Base-by-base conservation (phyloP, 1,139 yeast species). In the Fermentozyma sake region DNA sequence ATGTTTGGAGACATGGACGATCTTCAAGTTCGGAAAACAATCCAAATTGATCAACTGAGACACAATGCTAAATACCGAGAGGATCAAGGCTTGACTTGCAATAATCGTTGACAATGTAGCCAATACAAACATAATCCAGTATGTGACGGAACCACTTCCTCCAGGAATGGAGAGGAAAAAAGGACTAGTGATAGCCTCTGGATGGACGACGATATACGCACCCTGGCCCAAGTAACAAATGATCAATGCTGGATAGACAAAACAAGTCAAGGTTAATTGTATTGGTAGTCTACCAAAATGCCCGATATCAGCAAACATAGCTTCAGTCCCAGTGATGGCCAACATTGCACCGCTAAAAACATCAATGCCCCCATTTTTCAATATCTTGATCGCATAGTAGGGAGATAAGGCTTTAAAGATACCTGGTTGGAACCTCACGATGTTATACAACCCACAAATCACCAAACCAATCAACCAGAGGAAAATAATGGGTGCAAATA, bases 271-370 rank as follows among this genome's bases (percentile, higher is more conserved):
- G 3, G 78, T 58, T 16, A 73, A 38, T 36, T 72, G 77, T 22
- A 72, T 59, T 1, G 80, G 72, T 6, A 58, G 40, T 20, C 56
- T 54, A 2, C 77, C 74, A 42, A 73, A 72, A 37, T 72, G 77
- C 1, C 79, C 76, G 30, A 75, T 57, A 48, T 76, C 80, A 4
- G 79, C 77, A 52, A 76, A 76, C 75, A 76, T 68, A 4, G 80
- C 79, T 40, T 76, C 82, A 3, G 72, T 59, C 22, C 82, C 82
- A 0, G 82, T 74, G 14, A 76, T 56, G 1, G 77, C 58, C 32
- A 76, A 61, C 69, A 74, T 67, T 2, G 72, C 70, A 4, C 73
- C 69, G 7, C 72, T 61, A 23, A 76, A 52, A 2, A 62, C 59
- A 38, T 69, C 72, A 19, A 72, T 52, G 3, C 65, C 65, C 3